Percentiles rank a stretch among this genome's conserved stretches.
Evolutionary conservation across 352 stramenopile genomes (phyloP).

Genomic region (Elongisporangium anandrum): DNA sequence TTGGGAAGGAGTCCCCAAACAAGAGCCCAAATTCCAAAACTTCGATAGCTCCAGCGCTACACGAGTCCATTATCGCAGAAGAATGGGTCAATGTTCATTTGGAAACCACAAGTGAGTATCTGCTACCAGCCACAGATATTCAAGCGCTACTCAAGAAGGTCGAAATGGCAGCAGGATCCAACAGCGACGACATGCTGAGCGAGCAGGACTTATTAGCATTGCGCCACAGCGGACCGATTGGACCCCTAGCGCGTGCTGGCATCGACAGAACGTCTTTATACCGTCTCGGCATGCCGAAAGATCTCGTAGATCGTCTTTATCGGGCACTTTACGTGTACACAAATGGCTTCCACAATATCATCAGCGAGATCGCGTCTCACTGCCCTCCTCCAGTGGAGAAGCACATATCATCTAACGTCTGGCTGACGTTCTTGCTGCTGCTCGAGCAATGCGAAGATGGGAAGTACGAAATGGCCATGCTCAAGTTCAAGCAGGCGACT

Average conservation of each 20-base stretch:
- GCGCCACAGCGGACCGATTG: constrained; percentile 27
- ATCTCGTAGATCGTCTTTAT: constrained; percentile 74
- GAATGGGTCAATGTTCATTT: constrained; percentile 80
- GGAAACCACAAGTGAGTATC: constrained; percentile 42
- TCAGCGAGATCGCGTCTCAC: constrained; percentile 72
- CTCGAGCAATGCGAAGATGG: constrained; percentile 77
- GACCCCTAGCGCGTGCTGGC: constrained; percentile 47
- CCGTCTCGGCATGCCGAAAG: constrained; percentile 68
- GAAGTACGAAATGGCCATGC: constrained; percentile 85
- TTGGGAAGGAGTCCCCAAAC: background rate
- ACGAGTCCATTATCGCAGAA: constrained; percentile 70
- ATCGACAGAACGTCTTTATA: constrained; percentile 75
- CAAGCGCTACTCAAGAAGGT: constrained; percentile 26
- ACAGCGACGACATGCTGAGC: constrained; percentile 27
- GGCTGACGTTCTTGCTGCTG: constrained; percentile 68
- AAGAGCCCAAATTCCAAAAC: constrained; percentile 15
- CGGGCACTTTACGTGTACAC: constrained; percentile 83
- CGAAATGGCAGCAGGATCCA: constrained; percentile 10
- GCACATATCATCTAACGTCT: constrained; percentile 80
- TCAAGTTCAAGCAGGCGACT: constrained; percentile 78
- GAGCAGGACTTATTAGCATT: constrained; percentile 44
- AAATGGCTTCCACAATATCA: constrained; percentile 82
- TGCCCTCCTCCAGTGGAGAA: constrained; percentile 57
- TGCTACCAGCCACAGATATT: constrained; percentile 50
- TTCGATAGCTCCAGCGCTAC: constrained; percentile 25